These are phyloP conservation scores for Daldinia childiae DNA, from an alignment of 495 filamentous ascomycete species.

Conservation along the genomic window DNA sequence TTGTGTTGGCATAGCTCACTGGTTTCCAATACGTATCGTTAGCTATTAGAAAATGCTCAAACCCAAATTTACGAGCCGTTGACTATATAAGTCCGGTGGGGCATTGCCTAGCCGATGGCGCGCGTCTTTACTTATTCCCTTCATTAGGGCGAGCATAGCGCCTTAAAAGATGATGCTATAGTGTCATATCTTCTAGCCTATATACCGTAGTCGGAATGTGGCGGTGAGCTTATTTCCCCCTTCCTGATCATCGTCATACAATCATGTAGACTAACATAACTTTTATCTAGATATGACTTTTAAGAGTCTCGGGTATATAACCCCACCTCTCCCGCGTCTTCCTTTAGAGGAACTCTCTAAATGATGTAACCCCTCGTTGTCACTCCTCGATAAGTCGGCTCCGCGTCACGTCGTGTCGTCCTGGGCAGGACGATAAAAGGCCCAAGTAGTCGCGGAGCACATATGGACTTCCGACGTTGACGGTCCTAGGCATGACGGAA, in stretches of 20 bases:
- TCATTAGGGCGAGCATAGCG: background rate
- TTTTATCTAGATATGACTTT: background rate
- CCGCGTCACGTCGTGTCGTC: conserved; percentile 20
- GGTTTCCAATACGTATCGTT: background rate
- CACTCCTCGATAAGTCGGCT: background rate
- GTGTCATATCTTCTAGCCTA: background rate
- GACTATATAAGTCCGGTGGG: background rate
- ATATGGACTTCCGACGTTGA: conserved; percentile 12
- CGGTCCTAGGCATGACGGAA: conserved; percentile 36
- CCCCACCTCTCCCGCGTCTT: background rate
- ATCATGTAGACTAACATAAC: background rate
- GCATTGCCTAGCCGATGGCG: background rate
- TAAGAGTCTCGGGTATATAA: background rate
- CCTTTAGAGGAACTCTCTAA: background rate
- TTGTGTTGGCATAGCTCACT: background rate
- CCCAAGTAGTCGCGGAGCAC: conserved; percentile 25
- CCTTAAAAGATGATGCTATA: background rate
- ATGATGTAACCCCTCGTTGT: background rate
- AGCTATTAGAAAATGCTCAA: background rate
- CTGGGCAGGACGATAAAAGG: conserved; percentile 44
- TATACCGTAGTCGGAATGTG: background rate
- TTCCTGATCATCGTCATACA: background rate
- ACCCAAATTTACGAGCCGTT: background rate
- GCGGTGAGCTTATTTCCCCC: background rate
- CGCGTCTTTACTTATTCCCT: background rate